Base-by-base conservation (phyloP, 345 rosid genomes). In the Limnanthes douglasii region DNA sequence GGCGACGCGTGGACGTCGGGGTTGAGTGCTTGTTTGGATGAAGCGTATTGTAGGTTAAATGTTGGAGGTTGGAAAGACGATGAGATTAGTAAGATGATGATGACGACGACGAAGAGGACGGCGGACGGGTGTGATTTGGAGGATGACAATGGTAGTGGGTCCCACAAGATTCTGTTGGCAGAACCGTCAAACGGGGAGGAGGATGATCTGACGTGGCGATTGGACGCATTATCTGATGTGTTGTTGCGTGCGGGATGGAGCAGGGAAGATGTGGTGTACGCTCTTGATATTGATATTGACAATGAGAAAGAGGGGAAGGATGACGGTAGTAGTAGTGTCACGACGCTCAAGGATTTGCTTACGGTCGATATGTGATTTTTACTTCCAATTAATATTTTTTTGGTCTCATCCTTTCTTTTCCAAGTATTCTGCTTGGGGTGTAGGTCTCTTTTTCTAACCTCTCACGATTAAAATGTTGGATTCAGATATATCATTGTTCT, bases 11-110 rank as follows among this genome's bases (percentile, higher is more conserved):
- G 65, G 11, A 1, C 41, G 4, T 13, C 25, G 21, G 36, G 7
- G 34, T 37, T 85, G 8, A 63, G 49, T 26, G 37, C 23, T 10
- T 68, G 77, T 51, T 31, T 86, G 72, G 86, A 80, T 15, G 92
- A 77, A 6, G 71, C 50, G 45, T 68, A 55, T 43, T 60, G 90
- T 78, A 66, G 49, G 59, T 54, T 86, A 62, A 70, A 64, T 28
- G 74, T 59, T 10, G 97, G 75, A 18, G 97, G 97, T 28, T 86
- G 97, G 97, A 50, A 39, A 13, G 84, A 78, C 35, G 82, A 72
- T 8, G 97, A 86, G 34, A 82, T 86, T 8, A 59, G 65, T 11
- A 84, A 86, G 32, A 75, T 81, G 86, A 63, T 75, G 93, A 30
- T 60, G 55, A 64, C 57, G 68, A 58, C 60, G 58, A 57, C 55